Evolutionary conservation across 2,329 filamentous ascomycete species (phyloP), one percentile per base, ranked within the genome.

Genomic region (Alternaria sp.): DNA sequence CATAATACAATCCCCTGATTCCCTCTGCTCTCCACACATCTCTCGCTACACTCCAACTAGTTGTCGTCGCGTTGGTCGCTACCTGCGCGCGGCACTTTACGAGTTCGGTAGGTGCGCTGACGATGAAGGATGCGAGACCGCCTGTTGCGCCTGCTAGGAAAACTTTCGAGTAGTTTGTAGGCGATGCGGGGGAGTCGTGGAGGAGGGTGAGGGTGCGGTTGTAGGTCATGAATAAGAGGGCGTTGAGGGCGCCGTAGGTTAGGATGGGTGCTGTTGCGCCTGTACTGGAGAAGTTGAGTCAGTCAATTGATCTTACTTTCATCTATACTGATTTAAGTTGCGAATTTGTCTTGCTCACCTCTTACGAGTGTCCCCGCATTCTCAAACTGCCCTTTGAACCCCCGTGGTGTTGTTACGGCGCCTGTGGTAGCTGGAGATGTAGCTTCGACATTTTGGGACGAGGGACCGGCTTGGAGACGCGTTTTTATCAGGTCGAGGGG

Each of bases 221-320:
- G 83, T 97, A 98, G 2, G 91, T 90, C 70, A 95, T 88, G 81
- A 97, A 97, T 19, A 97, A 88, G 15, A 97, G 83, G 43, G 93
- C 93, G 77, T 97, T 97, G 64, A 98, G 86, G 19, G 92, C 93
- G 66, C 95, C 95, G 80, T 97, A 97, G 69, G 93, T 93, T 5
- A 97, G 83, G 40, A 97, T 90, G 0, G 95, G 95, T 36, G 93
- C 93, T 23, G 94, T 91, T 11, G 91, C 89, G 66, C 95, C 95
- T 84, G 67, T 70, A 62, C 71, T 77, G 57, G 57, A 51, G 30
- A 21, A 30, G 62, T 69, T 25, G 30, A 72, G 63, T 51, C 25
- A 44, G 57, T 28, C 26, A 28, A 28, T 28, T 11, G 26, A 32
- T 32, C 30, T 12, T 3, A 36, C 30, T 36, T 8, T 15, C 13